Evolutionary conservation across 139 green algal species (phyloP).

Genomic region (Axilococcus clingmanii): DNA sequence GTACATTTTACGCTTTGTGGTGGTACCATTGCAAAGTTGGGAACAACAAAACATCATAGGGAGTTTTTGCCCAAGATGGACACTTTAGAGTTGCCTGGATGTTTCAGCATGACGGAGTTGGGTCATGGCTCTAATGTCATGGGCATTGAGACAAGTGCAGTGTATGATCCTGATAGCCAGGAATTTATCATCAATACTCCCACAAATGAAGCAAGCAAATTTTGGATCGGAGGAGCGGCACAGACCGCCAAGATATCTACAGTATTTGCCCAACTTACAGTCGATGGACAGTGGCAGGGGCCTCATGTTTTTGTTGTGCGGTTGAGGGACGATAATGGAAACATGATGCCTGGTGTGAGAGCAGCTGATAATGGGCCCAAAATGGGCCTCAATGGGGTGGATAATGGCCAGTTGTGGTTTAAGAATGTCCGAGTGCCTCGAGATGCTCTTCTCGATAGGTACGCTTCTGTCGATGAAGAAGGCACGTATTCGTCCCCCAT

Average conservation of each 20-base stretch:
- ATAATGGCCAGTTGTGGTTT: conserved; percentile 83
- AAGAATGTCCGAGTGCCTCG: conserved; percentile 57
- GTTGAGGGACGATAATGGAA: conserved; percentile 61
- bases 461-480: conserved; percentile 19
- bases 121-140: conserved; percentile 83
- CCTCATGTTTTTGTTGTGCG: conserved; percentile 85
- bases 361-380: conserved; percentile 15
- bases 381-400: conserved; percentile 70
- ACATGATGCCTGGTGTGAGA: conserved; percentile 8
- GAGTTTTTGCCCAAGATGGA: conserved; percentile 45
- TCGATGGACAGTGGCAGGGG: conserved; percentile 62
- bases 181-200: conserved; percentile 84
- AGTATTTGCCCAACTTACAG: conserved; percentile 78
- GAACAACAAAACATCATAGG: conserved; percentile 73
- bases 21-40: conserved; percentile 58
- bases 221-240: conserved; percentile 65
- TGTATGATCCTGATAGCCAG: conserved; percentile 20
- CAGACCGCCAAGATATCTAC: conserved; percentile 47
- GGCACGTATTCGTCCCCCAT: conserved; percentile 54
- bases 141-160: conserved; percentile 71
- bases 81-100: conserved; percentile 58
- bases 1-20: conserved; percentile 79
- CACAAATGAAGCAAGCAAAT: conserved; percentile 59
- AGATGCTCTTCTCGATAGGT: conserved; percentile 56
- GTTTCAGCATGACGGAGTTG: conserved; percentile 81